Base-by-base conservation (phyloP, 306 rosid species). In the Amphicarpaea edgeworthii region DNA sequence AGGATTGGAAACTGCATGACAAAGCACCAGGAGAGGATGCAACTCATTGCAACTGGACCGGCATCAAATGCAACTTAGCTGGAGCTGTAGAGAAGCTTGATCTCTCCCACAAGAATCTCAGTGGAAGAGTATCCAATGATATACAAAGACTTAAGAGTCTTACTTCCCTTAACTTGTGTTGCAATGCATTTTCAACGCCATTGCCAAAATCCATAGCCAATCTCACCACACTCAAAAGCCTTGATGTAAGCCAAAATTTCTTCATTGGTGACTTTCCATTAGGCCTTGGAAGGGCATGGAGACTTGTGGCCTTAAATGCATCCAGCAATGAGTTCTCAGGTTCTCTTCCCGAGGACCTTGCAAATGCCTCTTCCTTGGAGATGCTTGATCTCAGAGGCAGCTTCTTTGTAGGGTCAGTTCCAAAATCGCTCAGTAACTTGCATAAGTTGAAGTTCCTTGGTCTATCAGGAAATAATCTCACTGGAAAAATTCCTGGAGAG, bases 401-500 rank as follows among this genome's bases (percentile, higher is more conserved):
- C 84, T 89, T 95, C 83, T 87, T 90, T 50, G 79, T 70, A 76
- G 99, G 97, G 26, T 59, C 86, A 8, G 73, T 95, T 83, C 97
- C 96, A 0, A 79, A 70, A 82, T 76, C 97, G 19, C 85, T 88
- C 59, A 83, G 80, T 67, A 85, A 83, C 75, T 80, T 95, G 87
- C 85, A 58, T 78, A 90, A 87, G 89, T 83, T 95, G 78, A 92
- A 83, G 88, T 95, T 92, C 89, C 96, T 95, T 70, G 99, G 99
- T 49, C 90, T 95, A 51, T 90, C 97, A 1, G 99, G 99, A 75
- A 95, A 92, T 51, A 92, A 90, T 45, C 90, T 95, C 79, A 86
- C 96, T 1, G 97, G 96, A 5, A 61, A 60, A 75, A 88, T 95
- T 81, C 97, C 97, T 45, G 68, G 85, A 8, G 96, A 87, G 76